A percentile compares a stretch with the other conserved stretches of the same genome.
Evolutionary conservation across 495 filamentous ascomycete species (phyloP).

Genomic region (Talaromyces liani): DNA sequence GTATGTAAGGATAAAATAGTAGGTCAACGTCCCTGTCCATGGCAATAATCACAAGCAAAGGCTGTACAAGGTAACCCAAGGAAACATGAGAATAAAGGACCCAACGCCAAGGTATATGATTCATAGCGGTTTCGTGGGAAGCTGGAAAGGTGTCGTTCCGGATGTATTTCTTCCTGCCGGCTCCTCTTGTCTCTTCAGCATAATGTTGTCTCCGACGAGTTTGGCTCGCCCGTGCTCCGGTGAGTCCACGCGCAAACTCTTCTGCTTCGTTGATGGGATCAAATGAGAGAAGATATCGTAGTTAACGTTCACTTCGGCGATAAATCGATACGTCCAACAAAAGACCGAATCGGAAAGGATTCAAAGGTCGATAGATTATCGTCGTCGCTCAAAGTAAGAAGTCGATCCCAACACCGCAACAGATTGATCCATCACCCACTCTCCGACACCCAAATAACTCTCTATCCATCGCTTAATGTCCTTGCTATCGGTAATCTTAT

Average conservation of each 20-base stretch:
- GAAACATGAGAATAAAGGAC: neutral
- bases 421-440: conserved; percentile 97
- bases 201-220: neutral
- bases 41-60: neutral
- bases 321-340: neutral
- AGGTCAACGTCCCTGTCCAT: neutral
- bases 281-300: neutral
- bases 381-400: conserved; percentile 79
- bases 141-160: neutral
- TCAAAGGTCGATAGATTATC: conserved; percentile 38
- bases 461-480: conserved; percentile 86
- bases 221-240: neutral
- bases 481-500: conserved; percentile 77
- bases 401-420: conserved; percentile 84
- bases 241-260: no score
- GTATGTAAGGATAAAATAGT: neutral
- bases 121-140: neutral
- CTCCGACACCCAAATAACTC: conserved; percentile 90
- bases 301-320: neutral
- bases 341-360: neutral
- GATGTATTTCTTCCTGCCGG: neutral
- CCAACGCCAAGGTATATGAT: conserved; percentile 1
- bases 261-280: no score
- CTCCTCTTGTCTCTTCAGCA: neutral
- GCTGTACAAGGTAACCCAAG: neutral